Base-by-base conservation (phyloP, 768 basidiomycete species). In the Tylopilus rubrobrunneus region DNA sequence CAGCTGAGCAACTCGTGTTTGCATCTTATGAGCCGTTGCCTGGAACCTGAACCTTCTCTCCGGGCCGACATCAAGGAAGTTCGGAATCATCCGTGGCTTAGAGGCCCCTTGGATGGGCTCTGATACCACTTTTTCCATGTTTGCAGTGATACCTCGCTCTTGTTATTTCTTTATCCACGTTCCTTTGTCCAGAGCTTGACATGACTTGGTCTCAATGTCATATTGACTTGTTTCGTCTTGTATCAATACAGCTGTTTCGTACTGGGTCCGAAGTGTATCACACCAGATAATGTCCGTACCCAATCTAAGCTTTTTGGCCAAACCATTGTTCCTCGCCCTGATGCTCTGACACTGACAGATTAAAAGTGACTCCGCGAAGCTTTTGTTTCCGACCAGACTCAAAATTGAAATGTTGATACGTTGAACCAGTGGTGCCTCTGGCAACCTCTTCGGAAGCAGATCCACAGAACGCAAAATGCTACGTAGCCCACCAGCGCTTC, bases 51-150 rank as follows among this genome's bases (percentile, higher is more conserved):
- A 63, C 92, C 92, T 2, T 73, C 80, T 56, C 80, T 84, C 54
- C 81, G 96, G 45, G 87, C 89, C 29, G 87, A 86, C 39, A 92
- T 98, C 49, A 72, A 76, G 46, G 87, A 95, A 69, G 85, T 99
- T 37, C 82, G 84, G 46, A 73, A 69, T n/a, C 90, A 96, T 71
- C 79, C 78, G n/a, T 98, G 96, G 94, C 77, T 97, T 45, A 62
- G 67, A 43, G 56, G 59, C 8, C 56, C 67, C 28, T 48, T 56
- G 49, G 56, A 66, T 42, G 63, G 55, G 36, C 29, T 51, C 14
- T 71, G 54, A 64, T 41, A 27, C 27, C 9, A 40, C 27, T 47
- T 45, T 1, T 53, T 45, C 19, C 27, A 17, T 44, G 23, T 56
- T 10, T 45, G 43, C 43, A 53, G 54, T 23, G 56, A 56, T 48